A percentile compares a stretch with the other conserved stretches of the same genome.
Evolutionary conservation across 75 land plant species (phyloP).

Genomic region (Sequoiadendron giganteum): DNA sequence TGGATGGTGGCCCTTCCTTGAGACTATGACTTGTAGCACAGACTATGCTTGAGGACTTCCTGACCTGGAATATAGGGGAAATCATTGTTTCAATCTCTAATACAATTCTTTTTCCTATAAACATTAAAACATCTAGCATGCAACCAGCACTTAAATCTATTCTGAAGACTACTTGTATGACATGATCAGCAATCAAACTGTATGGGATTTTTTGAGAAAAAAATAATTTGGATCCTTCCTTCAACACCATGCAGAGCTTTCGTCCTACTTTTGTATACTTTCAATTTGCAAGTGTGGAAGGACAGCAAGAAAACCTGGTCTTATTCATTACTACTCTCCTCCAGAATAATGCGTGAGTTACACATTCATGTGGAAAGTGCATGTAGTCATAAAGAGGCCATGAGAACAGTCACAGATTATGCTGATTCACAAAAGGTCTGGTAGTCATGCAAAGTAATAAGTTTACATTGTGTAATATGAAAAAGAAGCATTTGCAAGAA

Average conservation of each 20-base stretch:
- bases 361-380: too few relatives aligned
- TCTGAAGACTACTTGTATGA: background rate
- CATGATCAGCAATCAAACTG: constrained; percentile 2
- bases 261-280: background rate
- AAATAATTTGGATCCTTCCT: background rate
- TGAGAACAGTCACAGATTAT: background rate
- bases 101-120: background rate
- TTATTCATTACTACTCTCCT: too few relatives aligned
- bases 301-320: background rate
- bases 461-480: background rate
- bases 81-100: constrained; percentile 33
- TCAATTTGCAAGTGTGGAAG: background rate
- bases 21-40: constrained; percentile 33
- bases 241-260: background rate
- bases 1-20: constrained; percentile 14
- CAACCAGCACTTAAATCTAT: background rate
- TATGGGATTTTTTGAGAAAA: background rate
- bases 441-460: background rate
- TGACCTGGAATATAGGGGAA: constrained; percentile 28
- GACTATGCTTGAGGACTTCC: constrained; percentile 20
- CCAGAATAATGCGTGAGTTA: too few relatives aligned
- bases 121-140: background rate
- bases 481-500: background rate
- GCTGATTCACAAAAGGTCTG: background rate
- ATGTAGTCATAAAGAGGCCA: too few relatives aligned